Evolutionary conservation across 371 early-diverging fungal genomes (phyloP), one percentile per base, ranked within the genome.

Genomic region (Mortierella polycephala): DNA sequence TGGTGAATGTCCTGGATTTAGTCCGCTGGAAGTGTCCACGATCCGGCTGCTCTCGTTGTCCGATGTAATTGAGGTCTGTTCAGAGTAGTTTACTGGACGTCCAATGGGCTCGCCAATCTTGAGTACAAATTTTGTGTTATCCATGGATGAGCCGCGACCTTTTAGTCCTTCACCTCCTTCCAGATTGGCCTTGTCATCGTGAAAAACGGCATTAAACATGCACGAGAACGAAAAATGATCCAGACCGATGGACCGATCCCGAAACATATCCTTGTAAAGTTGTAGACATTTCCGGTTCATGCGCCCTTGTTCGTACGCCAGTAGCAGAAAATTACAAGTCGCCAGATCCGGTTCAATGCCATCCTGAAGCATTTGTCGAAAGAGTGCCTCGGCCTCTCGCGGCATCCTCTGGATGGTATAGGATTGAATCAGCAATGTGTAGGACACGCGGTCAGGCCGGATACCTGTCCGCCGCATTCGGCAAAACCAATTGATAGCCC

Each of bases 141-240:
- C 45, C 51, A 69, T 6, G 9, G 39, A 5, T 3, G 80, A 53
- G 4, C 80, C 79, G 2, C 41, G 37, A 14, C 67, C 71, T 8
- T 40, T 16, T 12, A 47, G 59, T 3, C 80, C 80, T 30, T 79
- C 73, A 14, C 69, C 51, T 12, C 74, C 80, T 46, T 79, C 80
- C 7, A 61, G 39, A 0, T 50, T 39, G 1, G 80, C 73, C 67
- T 73, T 79, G 16, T 79, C 69, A 21, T 47, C 58, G 37, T 79
- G 80, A 37, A 79, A 79, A 37, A 79, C 62, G 21, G 80, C 80
- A 30, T 79, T 79, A 57, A 79, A 79, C 74, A 73, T 69, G 39
- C 74, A 69, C 4, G 73, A 66, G 40, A 73, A 73, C n/a, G 80
- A 72, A 37, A 69, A 57, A 0, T 50, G 65, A 47, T 79, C 67